Conservation (phyloP, 23 red algal genomes). For the Gracilaria vermiculophylla region DNA sequence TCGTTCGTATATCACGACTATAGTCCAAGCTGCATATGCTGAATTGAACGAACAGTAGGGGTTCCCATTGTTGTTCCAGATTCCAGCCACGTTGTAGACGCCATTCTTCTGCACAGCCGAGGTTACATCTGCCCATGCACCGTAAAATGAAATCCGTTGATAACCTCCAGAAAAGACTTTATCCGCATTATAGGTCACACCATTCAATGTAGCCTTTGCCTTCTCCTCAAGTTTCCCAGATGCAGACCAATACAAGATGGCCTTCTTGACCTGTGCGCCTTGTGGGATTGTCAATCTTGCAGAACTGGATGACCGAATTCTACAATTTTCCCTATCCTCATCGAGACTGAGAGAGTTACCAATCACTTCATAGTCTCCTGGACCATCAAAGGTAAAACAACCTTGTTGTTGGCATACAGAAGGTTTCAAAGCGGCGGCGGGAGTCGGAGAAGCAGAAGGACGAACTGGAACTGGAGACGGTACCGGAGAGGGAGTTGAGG, state of each 20-base stretch:
- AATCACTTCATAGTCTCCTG: conserved; percentile 21
- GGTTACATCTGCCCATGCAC: conserved; percentile 15
- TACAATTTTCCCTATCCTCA: conserved; percentile 20
- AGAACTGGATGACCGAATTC: background rate
- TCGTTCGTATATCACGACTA: background rate
- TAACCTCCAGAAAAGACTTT: background rate
- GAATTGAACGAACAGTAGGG: background rate
- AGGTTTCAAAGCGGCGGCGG: background rate
- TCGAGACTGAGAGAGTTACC: conserved; percentile 26
- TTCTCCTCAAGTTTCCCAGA: conserved; percentile 13
- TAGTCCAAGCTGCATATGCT: conserved; percentile 23
- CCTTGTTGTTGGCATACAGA: background rate
- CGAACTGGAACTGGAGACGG: background rate
- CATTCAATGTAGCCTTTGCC: background rate
- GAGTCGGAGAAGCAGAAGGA: background rate
- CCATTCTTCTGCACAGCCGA: background rate
- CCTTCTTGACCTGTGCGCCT: conserved; percentile 2
- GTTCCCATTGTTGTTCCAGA: conserved; percentile 5
- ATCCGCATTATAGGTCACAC: background rate
- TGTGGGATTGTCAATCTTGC: background rate
- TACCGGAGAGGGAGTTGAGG: background rate
- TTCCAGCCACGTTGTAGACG: conserved; percentile 7
- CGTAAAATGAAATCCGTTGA: background rate
- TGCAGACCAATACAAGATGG: conserved; percentile 34
- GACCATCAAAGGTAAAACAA: conserved; percentile 19